Evolutionary conservation across 306 rosid species (phyloP).

Genomic region (Aeschynomene evenia): DNA sequence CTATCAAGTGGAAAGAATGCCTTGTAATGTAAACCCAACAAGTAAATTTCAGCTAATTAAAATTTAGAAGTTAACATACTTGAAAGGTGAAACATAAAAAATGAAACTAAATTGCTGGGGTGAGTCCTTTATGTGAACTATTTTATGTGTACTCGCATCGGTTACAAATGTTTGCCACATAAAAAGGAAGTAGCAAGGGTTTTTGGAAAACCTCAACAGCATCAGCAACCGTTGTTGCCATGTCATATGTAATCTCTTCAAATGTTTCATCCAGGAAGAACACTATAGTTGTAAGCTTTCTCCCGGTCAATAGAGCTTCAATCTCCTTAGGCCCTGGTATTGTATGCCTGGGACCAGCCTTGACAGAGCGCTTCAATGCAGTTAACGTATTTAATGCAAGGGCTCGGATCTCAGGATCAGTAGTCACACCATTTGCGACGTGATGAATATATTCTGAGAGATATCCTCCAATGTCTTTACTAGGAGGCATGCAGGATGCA

Average conservation of each 20-base stretch:
- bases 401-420: conserved; percentile 59
- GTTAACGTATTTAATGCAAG: conserved; percentile 69
- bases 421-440: conserved; percentile 50
- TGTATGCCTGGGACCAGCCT: conserved; percentile 83
- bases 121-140: background rate
- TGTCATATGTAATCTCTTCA: conserved; percentile 84
- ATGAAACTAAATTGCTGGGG: background rate
- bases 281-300: conserved; percentile 81
- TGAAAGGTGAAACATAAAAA: background rate
- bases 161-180: conserved; percentile 4
- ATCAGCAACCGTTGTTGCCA: conserved; percentile 89
- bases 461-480: conserved; percentile 84
- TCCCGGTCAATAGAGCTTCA: conserved; percentile 71
- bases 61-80: background rate
- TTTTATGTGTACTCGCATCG: background rate
- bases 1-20: background rate
- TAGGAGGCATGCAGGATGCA: conserved; percentile 87
- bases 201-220: conserved; percentile 72
- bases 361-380: conserved; percentile 76
- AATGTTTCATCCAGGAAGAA: conserved; percentile 90
- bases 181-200: conserved; percentile 19
- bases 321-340: conserved; percentile 82
- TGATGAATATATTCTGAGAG: conserved; percentile 80
- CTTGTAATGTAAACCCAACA: background rate
- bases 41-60: background rate